phyloP scores from a whole-genome alignment of 345 rosid species.

The Abelmoschus esculentus region DNA sequence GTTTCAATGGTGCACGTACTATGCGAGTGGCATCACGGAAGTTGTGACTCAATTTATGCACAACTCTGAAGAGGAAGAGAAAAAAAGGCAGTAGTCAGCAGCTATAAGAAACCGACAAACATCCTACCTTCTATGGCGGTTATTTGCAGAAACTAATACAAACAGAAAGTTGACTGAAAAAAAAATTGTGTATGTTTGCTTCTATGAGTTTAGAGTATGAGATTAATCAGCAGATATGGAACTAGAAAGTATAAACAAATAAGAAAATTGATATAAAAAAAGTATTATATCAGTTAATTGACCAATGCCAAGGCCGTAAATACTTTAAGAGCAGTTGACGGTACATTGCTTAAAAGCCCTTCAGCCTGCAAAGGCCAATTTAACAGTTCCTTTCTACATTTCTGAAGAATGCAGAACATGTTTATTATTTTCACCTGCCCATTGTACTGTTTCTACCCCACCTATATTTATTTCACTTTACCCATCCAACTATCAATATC shows the following conservation, averaged over 20 bases:
- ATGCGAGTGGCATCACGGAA: conserved; percentile 76
- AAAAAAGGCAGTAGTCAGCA: conserved; percentile 16
- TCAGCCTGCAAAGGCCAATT: background rate
- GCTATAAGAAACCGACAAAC: background rate
- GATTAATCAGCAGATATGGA: background rate
- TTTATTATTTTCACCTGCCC: background rate
- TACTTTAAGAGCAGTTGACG: background rate
- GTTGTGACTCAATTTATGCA: conserved; percentile 76
- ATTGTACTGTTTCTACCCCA: background rate
- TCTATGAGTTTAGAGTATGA: conserved; percentile 1
- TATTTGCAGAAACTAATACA: background rate
- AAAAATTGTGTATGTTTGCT: background rate
- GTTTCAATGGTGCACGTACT: conserved; percentile 37
- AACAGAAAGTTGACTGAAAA: background rate
- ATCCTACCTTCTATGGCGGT: background rate
- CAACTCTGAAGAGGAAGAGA: conserved; percentile 51
- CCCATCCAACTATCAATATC: background rate
- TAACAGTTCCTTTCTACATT: background rate
- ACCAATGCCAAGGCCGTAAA: background rate
- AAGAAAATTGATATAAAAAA: background rate
- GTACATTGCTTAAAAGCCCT: background rate
- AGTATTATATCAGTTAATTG: background rate
- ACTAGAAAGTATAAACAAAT: background rate
- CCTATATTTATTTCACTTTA: background rate
- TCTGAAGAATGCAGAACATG: background rate